Base-by-base conservation (phyloP, 169 alveolate genomes). In the Plasmodium knowlesi region DNA sequence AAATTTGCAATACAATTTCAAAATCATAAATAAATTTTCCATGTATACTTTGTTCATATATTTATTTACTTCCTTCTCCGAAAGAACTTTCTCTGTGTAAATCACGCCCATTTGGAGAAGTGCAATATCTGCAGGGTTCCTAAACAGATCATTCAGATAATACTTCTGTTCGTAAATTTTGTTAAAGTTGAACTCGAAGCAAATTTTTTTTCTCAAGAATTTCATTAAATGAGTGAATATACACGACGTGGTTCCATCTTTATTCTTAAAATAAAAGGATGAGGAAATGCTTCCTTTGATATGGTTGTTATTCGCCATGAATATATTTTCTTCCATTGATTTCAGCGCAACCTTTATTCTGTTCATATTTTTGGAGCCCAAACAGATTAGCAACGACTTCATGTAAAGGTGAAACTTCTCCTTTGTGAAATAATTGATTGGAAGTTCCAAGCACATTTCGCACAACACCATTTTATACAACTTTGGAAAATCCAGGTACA, bases 301-400 rank as follows among this genome's bases (percentile, higher is more conserved):
- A 61, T 12, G 25, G 46, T 12, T 50, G 30, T 89, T 89, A 54
- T 79, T 67, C 30, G n/a, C 19, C 43, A 19, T 46, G 73, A 71
- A 78, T 43, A 89, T 19, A 73, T 57, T 89, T 10, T 79, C 37
- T 61, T 89, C 94, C 9, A 89, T 43, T 5, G 90, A 25, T 67
- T 89, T 57, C 72, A 89, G 71, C 10, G 94, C 94, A 57, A 37
- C 54, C 43, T 39, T 78, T 34, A 89, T 79, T 22, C 61, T 89
- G 28, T 39, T 61, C 5, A 89, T 61, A 61, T 80, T 67, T 41
- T 89, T 89, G 9, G 90, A 89, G 32, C 53, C 71, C 70, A 89
- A 73, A 67, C 94, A 89, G 70, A 89, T 67, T 79, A 89, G 71
- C 82, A 89, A 89, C 0, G 90, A 89, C 34, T 89, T 89, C 34